Evolutionary conservation across 345 rosid species (phyloP).

Genomic region (Capsella bursapastoris): DNA sequence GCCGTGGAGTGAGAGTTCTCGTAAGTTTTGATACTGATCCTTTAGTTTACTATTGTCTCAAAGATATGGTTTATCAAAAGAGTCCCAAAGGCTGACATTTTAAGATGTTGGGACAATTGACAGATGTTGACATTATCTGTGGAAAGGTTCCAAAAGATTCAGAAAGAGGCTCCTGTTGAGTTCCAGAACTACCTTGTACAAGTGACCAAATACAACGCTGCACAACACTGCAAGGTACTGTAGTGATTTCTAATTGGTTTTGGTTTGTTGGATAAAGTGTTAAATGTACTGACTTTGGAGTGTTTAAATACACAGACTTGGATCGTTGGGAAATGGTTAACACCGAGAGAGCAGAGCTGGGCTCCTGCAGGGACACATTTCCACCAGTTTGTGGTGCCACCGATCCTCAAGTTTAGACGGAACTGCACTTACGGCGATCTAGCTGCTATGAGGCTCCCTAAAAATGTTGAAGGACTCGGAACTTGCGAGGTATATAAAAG

Average conservation of each 20-base stretch:
- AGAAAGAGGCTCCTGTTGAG: conserved; percentile 81
- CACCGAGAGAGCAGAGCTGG: conserved; percentile 89
- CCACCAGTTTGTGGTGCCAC: conserved; percentile 98
- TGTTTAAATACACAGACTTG: conserved; percentile 60
- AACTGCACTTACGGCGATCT: conserved; percentile 93
- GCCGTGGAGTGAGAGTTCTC: conserved; percentile 73
- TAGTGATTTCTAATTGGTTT: neutral
- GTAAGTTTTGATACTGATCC: conserved; percentile 51
- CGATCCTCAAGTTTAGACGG: conserved; percentile 68
- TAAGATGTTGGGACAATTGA: neutral
- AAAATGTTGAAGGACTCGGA: conserved; percentile 89
- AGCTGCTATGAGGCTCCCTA: conserved; percentile 96
- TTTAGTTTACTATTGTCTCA: neutral
- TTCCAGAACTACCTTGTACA: conserved; percentile 83
- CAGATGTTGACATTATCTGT: conserved; percentile 91
- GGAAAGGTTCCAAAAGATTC: conserved; percentile 88
- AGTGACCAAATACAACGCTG: conserved; percentile 93
- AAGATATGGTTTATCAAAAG: neutral
- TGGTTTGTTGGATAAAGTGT: neutral
- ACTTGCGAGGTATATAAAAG: conserved; percentile 70
- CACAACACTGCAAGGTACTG: conserved; percentile 79
- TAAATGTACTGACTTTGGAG: conserved; percentile 7
- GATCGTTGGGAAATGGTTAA: conserved; percentile 98
- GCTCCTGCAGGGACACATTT: conserved; percentile 93
- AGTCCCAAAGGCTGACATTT: neutral